Base-by-base conservation (phyloP, 225 moss, liverwort and hornwort genomes). In the Antitrichia curtipendula region DNA sequence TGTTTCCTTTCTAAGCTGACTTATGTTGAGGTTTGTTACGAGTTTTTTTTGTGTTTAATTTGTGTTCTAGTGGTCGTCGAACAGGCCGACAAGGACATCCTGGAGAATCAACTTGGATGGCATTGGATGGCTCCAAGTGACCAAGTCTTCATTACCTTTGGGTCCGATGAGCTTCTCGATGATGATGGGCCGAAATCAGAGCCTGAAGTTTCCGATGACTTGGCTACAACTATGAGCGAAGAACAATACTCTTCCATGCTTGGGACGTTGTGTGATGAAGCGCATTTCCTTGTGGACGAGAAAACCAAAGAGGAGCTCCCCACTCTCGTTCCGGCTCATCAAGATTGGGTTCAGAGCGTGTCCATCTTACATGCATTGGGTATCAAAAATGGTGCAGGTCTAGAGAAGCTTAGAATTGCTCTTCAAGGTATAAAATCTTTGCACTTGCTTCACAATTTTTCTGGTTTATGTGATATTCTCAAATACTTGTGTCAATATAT, bases 21-120 rank as follows among this genome's bases (percentile, higher is more conserved):
- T 68, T 75, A 43, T 29, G 53, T 15, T 63, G 29, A 82, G 3
- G 10, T 71, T 71, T 41, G 28, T 89, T 16, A 63, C 3, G 1
- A 87, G 12, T 83, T 71, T n/a, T n/a, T n/a, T n/a, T 81, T 56
- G 22, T 14, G 34, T 50, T 64, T 60, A n/a, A n/a, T n/a, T 45
- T 84, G 52, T 64, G 2, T 78, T 78, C 1, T 72, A 64, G 63
- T 6, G 38, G 50, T 12, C 13, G 38, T 1, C 2, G 1, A 86
- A 85, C 34, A 97, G 94, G 97, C 93, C 10, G 97, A 98, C 43
- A 97, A 94, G 54, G 87, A 93, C 79, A 96, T 98, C 38, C 93
- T 94, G 5, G 94, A 96, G 34, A 92, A 98, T 71, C 96, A 98
- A 60, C 86, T 98, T 8, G 96, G 96, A 68, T 98, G 98, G 98